Conservation (phyloP, 495 filamentous ascomycete genomes). For the Neurospora terricola region DNA sequence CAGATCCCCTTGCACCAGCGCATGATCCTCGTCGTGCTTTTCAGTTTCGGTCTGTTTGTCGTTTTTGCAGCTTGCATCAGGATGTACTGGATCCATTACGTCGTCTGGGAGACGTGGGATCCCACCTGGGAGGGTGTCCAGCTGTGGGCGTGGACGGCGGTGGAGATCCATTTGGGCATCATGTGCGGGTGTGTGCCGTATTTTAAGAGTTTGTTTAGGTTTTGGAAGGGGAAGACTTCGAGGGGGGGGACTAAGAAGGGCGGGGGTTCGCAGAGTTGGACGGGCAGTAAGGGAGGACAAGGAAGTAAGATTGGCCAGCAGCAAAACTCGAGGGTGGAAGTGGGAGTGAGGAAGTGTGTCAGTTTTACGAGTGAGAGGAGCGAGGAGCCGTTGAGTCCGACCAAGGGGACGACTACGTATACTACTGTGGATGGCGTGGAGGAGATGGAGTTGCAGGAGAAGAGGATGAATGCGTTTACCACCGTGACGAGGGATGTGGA, state of each 20-base stretch:
- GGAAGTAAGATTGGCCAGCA: not conserved
- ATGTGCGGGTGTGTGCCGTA: constrained; percentile 32
- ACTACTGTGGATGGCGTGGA: not conserved
- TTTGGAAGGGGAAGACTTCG: constrained; percentile 1
- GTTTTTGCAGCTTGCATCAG: constrained; percentile 13
- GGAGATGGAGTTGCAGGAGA: not conserved
- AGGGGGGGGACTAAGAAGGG: not conserved
- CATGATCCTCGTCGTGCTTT: constrained; percentile 15
- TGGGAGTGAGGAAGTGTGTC: not conserved
- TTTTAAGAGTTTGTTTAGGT: constrained; percentile 23
- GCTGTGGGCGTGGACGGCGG: constrained; percentile 30
- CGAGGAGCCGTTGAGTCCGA: not conserved
- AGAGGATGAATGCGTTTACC: no score
- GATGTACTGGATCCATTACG: constrained; percentile 18
- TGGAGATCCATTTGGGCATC: constrained; percentile 34
- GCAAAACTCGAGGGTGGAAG: not conserved
- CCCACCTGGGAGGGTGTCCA: constrained; percentile 31
- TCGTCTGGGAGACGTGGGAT: constrained; percentile 21
- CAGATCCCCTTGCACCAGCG: constrained; percentile 15
- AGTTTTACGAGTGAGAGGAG: not conserved
- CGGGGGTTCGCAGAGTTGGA: not conserved
- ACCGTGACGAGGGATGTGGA: not conserved
- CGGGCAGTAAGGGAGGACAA: not conserved
- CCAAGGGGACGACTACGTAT: not conserved
- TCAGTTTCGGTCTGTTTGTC: constrained; percentile 16